phyloP scores from a whole-genome alignment of 1,284 basidiomycete genomes.

The Dichomitus squalens region DNA sequence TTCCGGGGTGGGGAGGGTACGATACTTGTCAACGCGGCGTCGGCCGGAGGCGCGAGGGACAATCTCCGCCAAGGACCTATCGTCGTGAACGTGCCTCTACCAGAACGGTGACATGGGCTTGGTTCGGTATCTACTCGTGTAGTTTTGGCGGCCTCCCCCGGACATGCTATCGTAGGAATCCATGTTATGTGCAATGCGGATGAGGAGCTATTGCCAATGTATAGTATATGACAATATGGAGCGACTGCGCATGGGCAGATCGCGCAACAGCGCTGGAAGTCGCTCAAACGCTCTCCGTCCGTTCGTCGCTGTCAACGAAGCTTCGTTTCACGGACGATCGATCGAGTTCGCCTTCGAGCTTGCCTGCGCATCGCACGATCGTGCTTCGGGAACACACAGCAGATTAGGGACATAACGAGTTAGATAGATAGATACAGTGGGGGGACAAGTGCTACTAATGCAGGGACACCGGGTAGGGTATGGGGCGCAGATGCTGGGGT shows the following conservation, averaged over 20 bases:
- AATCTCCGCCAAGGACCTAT: neutral
- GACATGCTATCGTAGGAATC: no score
- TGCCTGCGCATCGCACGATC: neutral
- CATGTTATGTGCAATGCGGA: no score
- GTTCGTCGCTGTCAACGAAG: neutral
- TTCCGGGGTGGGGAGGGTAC: slow-evolving; percentile 3
- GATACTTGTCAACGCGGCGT: slow-evolving; percentile 16
- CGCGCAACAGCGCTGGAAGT: neutral
- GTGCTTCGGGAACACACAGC: neutral
- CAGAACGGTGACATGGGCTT: neutral
- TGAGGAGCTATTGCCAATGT: no score
- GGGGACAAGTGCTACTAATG: slow-evolving; percentile 9
- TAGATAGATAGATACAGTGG: slow-evolving; percentile 21
- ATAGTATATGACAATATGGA: no score
- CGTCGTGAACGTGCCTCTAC: slow-evolving; percentile 8
- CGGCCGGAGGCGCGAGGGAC: neutral
- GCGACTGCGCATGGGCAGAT: no score
- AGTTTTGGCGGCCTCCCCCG: neutral
- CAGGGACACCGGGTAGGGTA: slow-evolving; percentile 20
- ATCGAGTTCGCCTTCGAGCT: neutral
- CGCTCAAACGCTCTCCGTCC: neutral
- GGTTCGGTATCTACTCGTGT: neutral
- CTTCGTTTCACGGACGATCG: neutral
- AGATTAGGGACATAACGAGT: neutral
- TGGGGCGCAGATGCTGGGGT: slow-evolving; percentile 1